Percentiles rank a stretch among this genome's conserved stretches.
phyloP scores from a whole-genome alignment of 352 stramenopile genomes.

The Peronospora farinosa region DNA sequence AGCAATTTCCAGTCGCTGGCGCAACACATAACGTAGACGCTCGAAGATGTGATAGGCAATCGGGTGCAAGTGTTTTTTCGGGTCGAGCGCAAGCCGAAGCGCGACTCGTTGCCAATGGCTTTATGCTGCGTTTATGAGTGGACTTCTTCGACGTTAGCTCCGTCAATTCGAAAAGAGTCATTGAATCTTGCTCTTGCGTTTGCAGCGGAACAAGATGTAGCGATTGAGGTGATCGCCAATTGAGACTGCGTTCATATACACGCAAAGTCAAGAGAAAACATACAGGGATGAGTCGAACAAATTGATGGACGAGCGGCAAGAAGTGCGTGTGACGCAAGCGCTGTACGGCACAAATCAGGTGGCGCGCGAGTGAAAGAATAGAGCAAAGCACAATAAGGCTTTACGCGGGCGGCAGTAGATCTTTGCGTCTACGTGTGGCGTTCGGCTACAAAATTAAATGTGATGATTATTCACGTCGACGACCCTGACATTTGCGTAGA shows the following conservation, averaged over 20 bases:
- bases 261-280: neutral
- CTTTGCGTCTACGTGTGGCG: neutral
- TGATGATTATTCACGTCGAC: slow-evolving; percentile 1
- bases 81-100: neutral
- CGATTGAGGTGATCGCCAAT: neutral
- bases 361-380: neutral
- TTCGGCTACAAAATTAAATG: neutral
- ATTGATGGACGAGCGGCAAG: too few species aligned
- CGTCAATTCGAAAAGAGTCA: neutral
- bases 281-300: neutral
- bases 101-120: neutral
- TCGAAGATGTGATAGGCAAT: neutral
- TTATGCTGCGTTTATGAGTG: neutral
- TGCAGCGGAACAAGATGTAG: neutral
- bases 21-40: neutral
- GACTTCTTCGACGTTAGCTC: neutral
- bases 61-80: neutral
- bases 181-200: neutral
- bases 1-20: neutral
- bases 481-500: neutral
- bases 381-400: neutral
- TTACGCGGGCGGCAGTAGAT: neutral
- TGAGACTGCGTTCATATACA: neutral
- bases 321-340: neutral
- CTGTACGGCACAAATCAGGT: neutral